Conservation (phyloP, 768 basidiomycete species). For the Boletus pseudo-olivaceus region DNA sequence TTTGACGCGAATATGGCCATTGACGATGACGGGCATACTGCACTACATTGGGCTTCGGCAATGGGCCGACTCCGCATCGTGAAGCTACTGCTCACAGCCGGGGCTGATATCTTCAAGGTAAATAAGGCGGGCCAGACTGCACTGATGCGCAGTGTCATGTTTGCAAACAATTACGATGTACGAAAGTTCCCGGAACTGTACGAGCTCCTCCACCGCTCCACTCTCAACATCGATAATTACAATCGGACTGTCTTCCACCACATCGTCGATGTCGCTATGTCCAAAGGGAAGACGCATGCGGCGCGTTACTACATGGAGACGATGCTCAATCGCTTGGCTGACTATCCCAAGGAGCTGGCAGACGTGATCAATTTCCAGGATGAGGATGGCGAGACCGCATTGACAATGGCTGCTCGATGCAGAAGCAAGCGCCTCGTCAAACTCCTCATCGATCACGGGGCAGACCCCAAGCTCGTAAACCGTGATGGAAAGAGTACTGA, state of each 20-base stretch:
- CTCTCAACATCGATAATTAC: conserved; percentile 96
- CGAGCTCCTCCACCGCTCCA: conserved; percentile 95
- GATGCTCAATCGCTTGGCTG: conserved; percentile 77
- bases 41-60: conserved; percentile 97
- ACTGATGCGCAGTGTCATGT: conserved; percentile 99
- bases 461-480: conserved; percentile 92
- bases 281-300: conserved; percentile 96
- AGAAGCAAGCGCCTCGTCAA: conserved; percentile 94
- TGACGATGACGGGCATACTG: conserved; percentile 96
- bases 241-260: conserved; percentile 99
- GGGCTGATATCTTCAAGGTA: conserved; percentile 95
- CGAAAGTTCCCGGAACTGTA: conserved; percentile 98
- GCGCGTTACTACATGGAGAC: conserved; percentile 99
- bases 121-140: conserved; percentile 97
- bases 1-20: conserved; percentile 96
- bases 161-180: conserved; percentile 98
- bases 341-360: conserved; percentile 93
- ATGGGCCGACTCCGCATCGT: conserved; percentile 98
- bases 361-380: conserved; percentile 99
- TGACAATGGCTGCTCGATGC: conserved; percentile 95
- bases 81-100: conserved; percentile 87
- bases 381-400: conserved; percentile 96
- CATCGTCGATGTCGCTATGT: conserved; percentile 94
- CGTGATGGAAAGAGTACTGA: conserved; percentile 95
- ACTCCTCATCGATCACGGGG: conserved; percentile 92